phyloP scores from a whole-genome alignment of 768 basidiomycete genomes.

The Mycena epipterygia region DNA sequence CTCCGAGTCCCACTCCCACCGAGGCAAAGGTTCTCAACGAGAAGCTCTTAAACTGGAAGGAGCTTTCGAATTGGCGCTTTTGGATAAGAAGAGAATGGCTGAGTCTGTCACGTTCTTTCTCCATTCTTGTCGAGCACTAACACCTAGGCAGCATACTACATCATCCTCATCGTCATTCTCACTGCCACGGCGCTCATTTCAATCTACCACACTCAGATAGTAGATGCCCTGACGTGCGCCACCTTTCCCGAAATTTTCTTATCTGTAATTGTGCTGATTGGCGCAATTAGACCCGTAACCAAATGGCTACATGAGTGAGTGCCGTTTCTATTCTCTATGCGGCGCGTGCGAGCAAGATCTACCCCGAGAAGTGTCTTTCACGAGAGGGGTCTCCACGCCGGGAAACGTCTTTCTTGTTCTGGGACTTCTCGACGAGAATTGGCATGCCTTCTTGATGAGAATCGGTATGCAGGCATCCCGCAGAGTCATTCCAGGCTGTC shows the following conservation, averaged over 20 bases:
- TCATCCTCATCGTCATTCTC: conserved; percentile 61
- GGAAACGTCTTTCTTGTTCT: too few species aligned
- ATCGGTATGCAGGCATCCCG: too few species aligned
- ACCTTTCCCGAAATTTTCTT: background rate
- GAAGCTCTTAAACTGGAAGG: conserved; percentile 61
- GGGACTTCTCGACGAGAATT: too few species aligned
- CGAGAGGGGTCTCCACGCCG: too few species aligned
- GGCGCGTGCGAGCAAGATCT: too few species aligned
- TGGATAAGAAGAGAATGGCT: conserved; percentile 70
- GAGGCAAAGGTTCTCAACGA: conserved; percentile 61
- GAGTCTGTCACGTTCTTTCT: conserved; percentile 56
- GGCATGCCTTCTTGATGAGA: too few species aligned
- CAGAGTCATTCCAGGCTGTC: too few species aligned
- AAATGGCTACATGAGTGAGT: conserved; percentile 74
- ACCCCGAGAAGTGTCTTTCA: too few species aligned
- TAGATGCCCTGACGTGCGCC: conserved; percentile 65
- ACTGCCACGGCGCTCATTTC: conserved; percentile 61
- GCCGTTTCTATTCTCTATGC: conserved; percentile 29
- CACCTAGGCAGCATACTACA: conserved; percentile 60
- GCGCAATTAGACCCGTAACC: conserved; percentile 59
- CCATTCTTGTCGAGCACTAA: background rate
- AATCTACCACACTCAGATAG: conserved; percentile 80
- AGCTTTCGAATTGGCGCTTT: conserved; percentile 60
- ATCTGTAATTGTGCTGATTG: background rate
- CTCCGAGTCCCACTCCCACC: conserved; percentile 77